A percentile compares a stretch with the other conserved stretches of the same genome.
phyloP scores from a whole-genome alignment of 768 basidiomycete genomes.

The Melanogaster broomeanus region DNA sequence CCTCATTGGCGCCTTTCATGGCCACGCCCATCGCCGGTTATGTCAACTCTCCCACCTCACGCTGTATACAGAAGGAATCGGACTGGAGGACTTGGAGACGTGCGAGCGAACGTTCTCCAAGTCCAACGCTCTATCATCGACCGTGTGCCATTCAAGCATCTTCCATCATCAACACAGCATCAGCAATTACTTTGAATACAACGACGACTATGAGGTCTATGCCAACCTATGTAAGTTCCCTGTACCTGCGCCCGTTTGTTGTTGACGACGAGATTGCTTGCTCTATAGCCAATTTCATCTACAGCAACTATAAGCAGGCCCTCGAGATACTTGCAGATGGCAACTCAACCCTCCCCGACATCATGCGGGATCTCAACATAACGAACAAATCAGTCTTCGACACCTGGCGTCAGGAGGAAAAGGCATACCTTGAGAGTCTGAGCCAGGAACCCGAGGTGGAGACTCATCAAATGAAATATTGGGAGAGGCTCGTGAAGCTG shows the following conservation, averaged over 20 bases:
- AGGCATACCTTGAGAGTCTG: background rate
- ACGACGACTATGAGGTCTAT: too few relatives aligned
- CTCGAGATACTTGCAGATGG: slow-evolving; percentile 15
- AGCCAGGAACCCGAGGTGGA: slow-evolving; percentile 6
- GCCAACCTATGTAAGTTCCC: too few relatives aligned
- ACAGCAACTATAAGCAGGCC: slow-evolving; percentile 29
- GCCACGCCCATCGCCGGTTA: slow-evolving; percentile 20
- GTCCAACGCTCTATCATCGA: slow-evolving; percentile 13
- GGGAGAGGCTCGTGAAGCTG: slow-evolving; percentile 4
- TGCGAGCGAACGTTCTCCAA: slow-evolving; percentile 21
- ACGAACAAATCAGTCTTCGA: background rate
- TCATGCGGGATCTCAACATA: slow-evolving; percentile 9
- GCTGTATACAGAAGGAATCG: slow-evolving; percentile 13
- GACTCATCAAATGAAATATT: slow-evolving; percentile 16
- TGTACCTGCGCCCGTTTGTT: too few relatives aligned
- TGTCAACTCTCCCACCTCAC: slow-evolving; percentile 22
- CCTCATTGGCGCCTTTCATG: slow-evolving; percentile 22
- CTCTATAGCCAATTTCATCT: slow-evolving; percentile 6
- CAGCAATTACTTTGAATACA: background rate
- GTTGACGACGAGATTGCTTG: too few relatives aligned
- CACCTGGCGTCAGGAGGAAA: slow-evolving; percentile 8
- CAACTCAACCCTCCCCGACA: background rate
- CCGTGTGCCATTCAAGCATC: slow-evolving; percentile 8
- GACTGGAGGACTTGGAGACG: slow-evolving; percentile 21
- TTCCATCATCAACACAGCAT: slow-evolving; percentile 23